phyloP scores from a whole-genome alignment of 2,329 filamentous ascomycete genomes.

The Fusarium abutilonis region DNA sequence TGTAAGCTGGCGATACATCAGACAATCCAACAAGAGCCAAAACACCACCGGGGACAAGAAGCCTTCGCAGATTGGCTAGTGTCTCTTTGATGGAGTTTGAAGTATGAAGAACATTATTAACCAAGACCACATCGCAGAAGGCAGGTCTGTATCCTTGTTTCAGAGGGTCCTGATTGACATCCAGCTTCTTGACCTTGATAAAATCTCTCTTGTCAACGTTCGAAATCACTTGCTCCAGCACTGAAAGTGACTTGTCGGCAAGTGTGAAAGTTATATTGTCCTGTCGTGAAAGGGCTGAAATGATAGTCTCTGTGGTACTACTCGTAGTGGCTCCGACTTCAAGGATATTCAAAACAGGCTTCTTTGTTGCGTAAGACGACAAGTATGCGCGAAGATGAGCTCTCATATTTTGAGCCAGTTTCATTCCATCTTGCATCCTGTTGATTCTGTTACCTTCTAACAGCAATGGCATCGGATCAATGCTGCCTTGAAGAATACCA shows the following conservation, averaged over 20 bases:
- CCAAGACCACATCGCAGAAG: neutral
- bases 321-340: conserved; percentile 14
- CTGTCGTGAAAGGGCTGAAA: neutral
- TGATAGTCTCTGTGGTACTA: neutral
- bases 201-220: neutral
- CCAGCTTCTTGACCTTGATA: conserved; percentile 1
- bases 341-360: neutral
- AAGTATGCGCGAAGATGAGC: conserved; percentile 4
- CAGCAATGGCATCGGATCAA: conserved; percentile 1
- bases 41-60: conserved; percentile 9
- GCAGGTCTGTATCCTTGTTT: conserved; percentile 1
- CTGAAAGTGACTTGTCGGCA: neutral
- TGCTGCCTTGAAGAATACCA: neutral
- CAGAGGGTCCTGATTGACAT: conserved; percentile 12
- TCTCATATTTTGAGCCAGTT: neutral
- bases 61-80: neutral
- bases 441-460: neutral
- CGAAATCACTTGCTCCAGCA: neutral
- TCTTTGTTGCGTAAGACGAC: conserved; percentile 13
- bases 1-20: conserved; percentile 22
- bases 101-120: conserved; percentile 17
- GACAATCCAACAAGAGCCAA: conserved; percentile 10
- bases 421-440: neutral
- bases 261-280: neutral
- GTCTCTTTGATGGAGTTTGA: neutral